phyloP scores from a whole-genome alignment of 352 stramenopile species.

The Phytophthora pinifolia region DNA sequence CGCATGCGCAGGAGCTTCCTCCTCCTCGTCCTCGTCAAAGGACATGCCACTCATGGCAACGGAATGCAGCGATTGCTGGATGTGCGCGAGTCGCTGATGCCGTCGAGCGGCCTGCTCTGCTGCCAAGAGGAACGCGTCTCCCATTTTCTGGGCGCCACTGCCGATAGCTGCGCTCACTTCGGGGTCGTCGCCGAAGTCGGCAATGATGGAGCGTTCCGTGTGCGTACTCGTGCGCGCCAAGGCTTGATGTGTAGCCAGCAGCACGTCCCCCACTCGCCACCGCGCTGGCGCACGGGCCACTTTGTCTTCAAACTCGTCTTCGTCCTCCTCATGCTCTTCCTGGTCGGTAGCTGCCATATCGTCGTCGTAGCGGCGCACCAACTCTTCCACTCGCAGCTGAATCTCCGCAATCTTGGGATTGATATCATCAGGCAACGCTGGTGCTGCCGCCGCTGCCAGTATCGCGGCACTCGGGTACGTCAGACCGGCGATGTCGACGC shows the following conservation, averaged over 20 bases:
- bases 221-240: conserved; percentile 56
- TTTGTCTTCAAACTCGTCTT: conserved; percentile 31
- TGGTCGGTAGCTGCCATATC: conserved; percentile 19
- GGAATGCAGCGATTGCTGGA: conserved; percentile 51
- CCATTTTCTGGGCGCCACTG: conserved; percentile 36
- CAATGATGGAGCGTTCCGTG: conserved; percentile 50
- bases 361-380: conserved; percentile 69
- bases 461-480: conserved; percentile 18
- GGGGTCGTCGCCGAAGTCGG: conserved; percentile 55
- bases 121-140: conserved; percentile 34
- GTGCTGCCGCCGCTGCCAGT: conserved; percentile 5
- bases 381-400: conserved; percentile 65
- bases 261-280: conserved; percentile 65
- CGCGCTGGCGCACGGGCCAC: conserved; percentile 31
- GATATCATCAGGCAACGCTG: background rate
- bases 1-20: conserved; percentile 8
- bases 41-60: conserved; percentile 26
- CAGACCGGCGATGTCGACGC: background rate
- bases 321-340: conserved; percentile 29
- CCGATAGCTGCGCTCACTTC: conserved; percentile 47
- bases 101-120: conserved; percentile 32
- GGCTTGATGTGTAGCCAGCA: conserved; percentile 62
- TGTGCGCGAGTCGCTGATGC: conserved; percentile 26
- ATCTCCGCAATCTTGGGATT: conserved; percentile 67
- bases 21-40: conserved; percentile 6